Evolutionary conservation across 306 rosid genomes (phyloP).

Genomic region (Cercis canadensis): DNA sequence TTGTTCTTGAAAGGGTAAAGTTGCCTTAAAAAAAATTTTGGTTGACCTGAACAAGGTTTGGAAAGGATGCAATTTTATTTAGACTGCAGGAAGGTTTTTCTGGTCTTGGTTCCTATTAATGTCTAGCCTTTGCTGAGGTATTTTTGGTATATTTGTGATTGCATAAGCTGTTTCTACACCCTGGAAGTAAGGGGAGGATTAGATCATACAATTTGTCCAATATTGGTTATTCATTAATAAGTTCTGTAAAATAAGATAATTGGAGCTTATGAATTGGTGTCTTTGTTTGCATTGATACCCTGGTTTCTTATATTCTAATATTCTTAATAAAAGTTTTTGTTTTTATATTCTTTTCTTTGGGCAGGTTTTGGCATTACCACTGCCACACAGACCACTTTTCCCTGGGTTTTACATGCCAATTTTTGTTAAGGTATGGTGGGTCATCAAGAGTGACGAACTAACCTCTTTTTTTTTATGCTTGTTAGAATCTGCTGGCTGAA

Average conservation of each 20-base stretch:
- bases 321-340: conserved; percentile 17
- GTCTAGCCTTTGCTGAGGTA: neutral
- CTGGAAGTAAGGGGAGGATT: neutral
- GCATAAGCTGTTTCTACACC: conserved; percentile 11
- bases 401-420: conserved; percentile 99
- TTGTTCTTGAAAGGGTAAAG: conserved; percentile 17
- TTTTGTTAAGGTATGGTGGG: conserved; percentile 78
- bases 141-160: conserved; percentile 18
- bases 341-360: conserved; percentile 20
- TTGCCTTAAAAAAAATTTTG: conserved; percentile 4
- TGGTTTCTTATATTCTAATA: conserved; percentile 9
- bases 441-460: conserved; percentile 22
- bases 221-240: conserved; percentile 1
- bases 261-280: conserved; percentile 25
- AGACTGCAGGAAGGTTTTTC: conserved; percentile 4
- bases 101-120: conserved; percentile 4
- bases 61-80: conserved; percentile 5
- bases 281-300: conserved; percentile 3
- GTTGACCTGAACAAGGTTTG: neutral
- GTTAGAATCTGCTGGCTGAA: conserved; percentile 25
- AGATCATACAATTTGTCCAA: neutral
- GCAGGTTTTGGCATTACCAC: conserved; percentile 97
- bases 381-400: conserved; percentile 94
- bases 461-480: conserved; percentile 3
- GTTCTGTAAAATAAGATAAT: neutral